phyloP scores from a whole-genome alignment of 768 basidiomycete species.

The Ramaria rubella region DNA sequence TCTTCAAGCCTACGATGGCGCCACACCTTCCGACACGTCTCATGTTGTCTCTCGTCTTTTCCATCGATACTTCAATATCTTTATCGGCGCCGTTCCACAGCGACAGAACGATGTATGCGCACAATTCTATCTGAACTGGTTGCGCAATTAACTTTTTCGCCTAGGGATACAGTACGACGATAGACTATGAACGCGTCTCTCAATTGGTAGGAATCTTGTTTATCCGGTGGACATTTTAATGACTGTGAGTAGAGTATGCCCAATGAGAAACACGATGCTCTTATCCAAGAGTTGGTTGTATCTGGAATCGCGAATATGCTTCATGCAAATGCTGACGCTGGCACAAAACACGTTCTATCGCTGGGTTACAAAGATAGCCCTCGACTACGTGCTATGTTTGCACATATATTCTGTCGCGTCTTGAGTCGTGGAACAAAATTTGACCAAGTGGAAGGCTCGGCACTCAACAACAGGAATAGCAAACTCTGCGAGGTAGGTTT shows the following conservation, averaged over 20 bases:
- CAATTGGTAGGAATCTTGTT: background rate
- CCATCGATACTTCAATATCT: constrained; percentile 63
- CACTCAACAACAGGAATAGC: constrained; percentile 39
- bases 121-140: background rate
- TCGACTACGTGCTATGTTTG: constrained; percentile 69
- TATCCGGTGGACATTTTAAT: background rate
- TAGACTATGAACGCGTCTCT: background rate
- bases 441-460: constrained; percentile 46
- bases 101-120: constrained; percentile 10
- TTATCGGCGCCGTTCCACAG: constrained; percentile 53
- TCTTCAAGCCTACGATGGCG: constrained; percentile 50
- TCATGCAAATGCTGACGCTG: constrained; percentile 77
- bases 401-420: constrained; percentile 77
- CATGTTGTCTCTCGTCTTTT: constrained; percentile 75
- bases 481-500: constrained; percentile 52
- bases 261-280: constrained; percentile 14
- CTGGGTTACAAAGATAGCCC: constrained; percentile 70
- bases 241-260: background rate
- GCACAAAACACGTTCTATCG: constrained; percentile 80
- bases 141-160: too few species aligned
- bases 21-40: constrained; percentile 48
- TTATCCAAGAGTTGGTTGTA: constrained; percentile 71
- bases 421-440: constrained; percentile 77
- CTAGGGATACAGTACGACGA: too few species aligned
- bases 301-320: constrained; percentile 77